A percentile compares a stretch with the other conserved stretches of the same genome.
Evolutionary conservation across 1,284 basidiomycete species (phyloP).

Genomic region (Cryptococcus depauperatus): DNA sequence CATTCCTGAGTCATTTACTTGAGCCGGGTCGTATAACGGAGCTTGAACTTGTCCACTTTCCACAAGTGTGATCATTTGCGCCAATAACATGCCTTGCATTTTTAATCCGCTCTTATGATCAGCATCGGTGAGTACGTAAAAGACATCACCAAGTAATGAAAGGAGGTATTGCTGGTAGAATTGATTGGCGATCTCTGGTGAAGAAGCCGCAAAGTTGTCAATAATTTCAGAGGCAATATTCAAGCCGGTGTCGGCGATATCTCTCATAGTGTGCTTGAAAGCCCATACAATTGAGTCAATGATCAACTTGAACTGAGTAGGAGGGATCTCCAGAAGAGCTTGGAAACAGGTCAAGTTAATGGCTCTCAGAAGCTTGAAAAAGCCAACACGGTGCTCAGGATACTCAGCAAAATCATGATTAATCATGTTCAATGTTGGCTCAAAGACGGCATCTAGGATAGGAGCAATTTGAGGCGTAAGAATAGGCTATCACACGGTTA

Average conservation of each 20-base stretch:
- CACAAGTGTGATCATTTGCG: slow-evolving; percentile 88
- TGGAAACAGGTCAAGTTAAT: slow-evolving; percentile 96
- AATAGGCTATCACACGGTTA: slow-evolving; percentile 52
- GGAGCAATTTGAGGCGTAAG: slow-evolving; percentile 93
- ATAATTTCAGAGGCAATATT: slow-evolving; percentile 87
- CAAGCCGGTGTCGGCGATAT: slow-evolving; percentile 92
- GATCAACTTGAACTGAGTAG: slow-evolving; percentile 92
- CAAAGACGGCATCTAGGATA: slow-evolving; percentile 93
- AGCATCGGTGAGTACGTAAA: slow-evolving; percentile 94
- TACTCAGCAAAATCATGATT: slow-evolving; percentile 98
- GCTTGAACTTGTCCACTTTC: slow-evolving; percentile 73
- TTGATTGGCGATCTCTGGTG: slow-evolving; percentile 65
- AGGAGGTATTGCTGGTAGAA: slow-evolving; percentile 93
- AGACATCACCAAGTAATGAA: slow-evolving; percentile 88
- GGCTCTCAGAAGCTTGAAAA: slow-evolving; percentile 91
- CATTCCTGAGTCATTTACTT: slow-evolving; percentile 64
- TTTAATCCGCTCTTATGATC: slow-evolving; percentile 98
- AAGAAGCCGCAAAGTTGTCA: slow-evolving; percentile 86
- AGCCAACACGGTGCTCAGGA: slow-evolving; percentile 94
- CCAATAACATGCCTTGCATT: slow-evolving; percentile 78
- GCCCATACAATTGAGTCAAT: slow-evolving; percentile 99
- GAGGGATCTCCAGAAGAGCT: slow-evolving; percentile 76
- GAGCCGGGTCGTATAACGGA: slow-evolving; percentile 75
- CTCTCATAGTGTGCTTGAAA: slow-evolving; percentile 99
- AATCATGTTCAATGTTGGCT: slow-evolving; percentile 97